These are phyloP conservation scores for Acarospora socialis DNA, from an alignment of 2,329 filamentous ascomycete species.

Conservation along the genomic window DNA sequence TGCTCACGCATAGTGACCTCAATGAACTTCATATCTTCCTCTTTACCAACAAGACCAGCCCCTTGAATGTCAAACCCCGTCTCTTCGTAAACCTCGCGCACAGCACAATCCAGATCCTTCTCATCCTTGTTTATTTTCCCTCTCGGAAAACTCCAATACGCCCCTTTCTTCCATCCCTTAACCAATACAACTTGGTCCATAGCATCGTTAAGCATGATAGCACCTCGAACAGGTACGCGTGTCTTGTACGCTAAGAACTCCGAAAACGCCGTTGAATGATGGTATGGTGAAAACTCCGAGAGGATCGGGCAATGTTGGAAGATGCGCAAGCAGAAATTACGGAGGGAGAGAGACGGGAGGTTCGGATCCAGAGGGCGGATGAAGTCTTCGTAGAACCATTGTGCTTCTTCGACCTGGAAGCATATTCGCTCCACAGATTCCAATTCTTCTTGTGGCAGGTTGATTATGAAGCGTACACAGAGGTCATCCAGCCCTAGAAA, in stretches of 20 bases:
- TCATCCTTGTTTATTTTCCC: conserved; percentile 99
- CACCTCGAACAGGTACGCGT: conserved; percentile 81
- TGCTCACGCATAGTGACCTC: conserved; percentile 84
- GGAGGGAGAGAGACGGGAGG: conserved; percentile 72
- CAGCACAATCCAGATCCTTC: conserved; percentile 80
- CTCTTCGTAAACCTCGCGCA: conserved; percentile 91
- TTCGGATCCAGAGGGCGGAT: conserved; percentile 77
- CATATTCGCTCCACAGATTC: conserved; percentile 85
- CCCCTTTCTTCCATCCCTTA: conserved; percentile 94
- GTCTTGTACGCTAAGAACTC: conserved; percentile 92
- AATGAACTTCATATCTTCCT: conserved; percentile 65
- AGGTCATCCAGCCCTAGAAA: conserved; percentile 81
- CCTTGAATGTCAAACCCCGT: conserved; percentile 73
- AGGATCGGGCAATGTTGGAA: conserved; percentile 90
- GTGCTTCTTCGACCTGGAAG: conserved; percentile 96
- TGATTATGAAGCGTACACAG: conserved; percentile 95
- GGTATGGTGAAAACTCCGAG: conserved; percentile 61
- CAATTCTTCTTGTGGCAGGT: conserved; percentile 83
- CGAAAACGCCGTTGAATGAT: conserved; percentile 71
- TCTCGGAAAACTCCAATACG: conserved; percentile 90
- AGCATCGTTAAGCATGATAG: conserved; percentile 79
- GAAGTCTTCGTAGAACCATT: conserved; percentile 99
- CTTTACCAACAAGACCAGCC: conserved; percentile 60
- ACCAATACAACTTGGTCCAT: conserved; percentile 93
- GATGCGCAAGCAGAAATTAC: conserved; percentile 75